A percentile compares a stretch with the other conserved stretches of the same genome.
Evolutionary conservation across 1,284 basidiomycete genomes (phyloP).

Genomic region (Cronartium quercuum): DNA sequence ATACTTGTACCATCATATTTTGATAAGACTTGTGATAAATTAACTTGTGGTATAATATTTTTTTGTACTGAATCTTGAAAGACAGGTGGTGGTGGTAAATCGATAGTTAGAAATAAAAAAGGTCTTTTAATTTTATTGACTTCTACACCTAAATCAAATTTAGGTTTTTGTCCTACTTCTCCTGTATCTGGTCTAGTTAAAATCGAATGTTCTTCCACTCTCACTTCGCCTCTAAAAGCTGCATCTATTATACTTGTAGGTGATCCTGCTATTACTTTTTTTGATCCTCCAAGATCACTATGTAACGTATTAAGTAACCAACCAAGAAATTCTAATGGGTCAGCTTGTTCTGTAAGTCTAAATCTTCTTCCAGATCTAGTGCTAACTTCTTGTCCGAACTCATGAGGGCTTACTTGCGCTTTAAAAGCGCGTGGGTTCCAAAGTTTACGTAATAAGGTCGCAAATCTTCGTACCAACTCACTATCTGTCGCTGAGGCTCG

Average conservation of each 20-base stretch:
- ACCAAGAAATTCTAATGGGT: slow-evolving; percentile 90
- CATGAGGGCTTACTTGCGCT: slow-evolving; percentile 94
- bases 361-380: slow-evolving; percentile 80
- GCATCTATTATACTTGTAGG: slow-evolving; percentile 74
- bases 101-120: slow-evolving; percentile 89
- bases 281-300: slow-evolving; percentile 71
- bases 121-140: slow-evolving; percentile 69
- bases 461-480: slow-evolving; percentile 70
- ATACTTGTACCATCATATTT: slow-evolving; percentile 92
- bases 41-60: slow-evolving; percentile 97
- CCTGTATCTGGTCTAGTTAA: slow-evolving; percentile 63
- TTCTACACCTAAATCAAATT: slow-evolving; percentile 85
- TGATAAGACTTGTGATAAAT: slow-evolving; percentile 78
- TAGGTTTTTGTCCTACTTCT: slow-evolving; percentile 62
- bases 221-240: slow-evolving; percentile 88
- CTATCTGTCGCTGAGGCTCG: slow-evolving; percentile 45
- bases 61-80: slow-evolving; percentile 94
- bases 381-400: slow-evolving; percentile 93
- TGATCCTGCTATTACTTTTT: slow-evolving; percentile 37
- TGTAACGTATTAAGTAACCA: slow-evolving; percentile 94
- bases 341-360: slow-evolving; percentile 83
- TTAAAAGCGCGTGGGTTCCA: slow-evolving; percentile 98
- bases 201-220: slow-evolving; percentile 88
- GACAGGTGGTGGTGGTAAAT: slow-evolving; percentile 88
- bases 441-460: slow-evolving; percentile 72